Base-by-base conservation (phyloP, 2,329 filamentous ascomycete species). In the Cladobotryum mycophilum region DNA sequence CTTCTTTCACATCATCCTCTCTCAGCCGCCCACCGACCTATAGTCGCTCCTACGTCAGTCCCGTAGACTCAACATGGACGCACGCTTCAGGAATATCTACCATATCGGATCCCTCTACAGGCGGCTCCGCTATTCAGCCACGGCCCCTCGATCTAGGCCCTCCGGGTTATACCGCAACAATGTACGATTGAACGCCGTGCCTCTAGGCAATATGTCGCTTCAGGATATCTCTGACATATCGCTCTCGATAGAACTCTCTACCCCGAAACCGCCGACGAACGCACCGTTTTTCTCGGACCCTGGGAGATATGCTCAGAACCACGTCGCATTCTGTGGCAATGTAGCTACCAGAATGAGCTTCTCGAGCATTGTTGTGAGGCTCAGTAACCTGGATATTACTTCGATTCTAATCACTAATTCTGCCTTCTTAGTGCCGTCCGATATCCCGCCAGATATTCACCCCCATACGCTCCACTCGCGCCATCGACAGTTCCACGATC, bases 111-210 rank as follows among this genome's bases (percentile, higher is more conserved):
- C 61, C 71, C 15, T 75, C 73, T 49, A 68, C 62, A 43, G 63
- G 63, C 52, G 60, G 56, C 49, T 66, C 65, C 43, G 57, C 53
- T 50, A 56, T 63, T 48, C 66, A 66, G 54, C 64, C 69, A 57
- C 64, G 66, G 48, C 70, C 74, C 35, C 68, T 78, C 40, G 76
- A 79, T 57, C 67, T 79, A 42, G 75, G 76, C 4, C 76, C 76
- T 47, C 76, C 76, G 34, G 76, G 75, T 47, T 79, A 75, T 56
- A 72, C 76, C 67, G 76, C 76, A 60, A 78, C 75, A 60, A 77
- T 78, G 75, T 78, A 71, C 52, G 60, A 57, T 49, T 38, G 45
- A 40, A 40, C 38, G 20, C 38, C 12, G 18, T 14, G 13, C 18
- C 45, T 30, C 35, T 13, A 22, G 35, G 49, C 34, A 20, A 34